Conservation (phyloP, 768 basidiomycete species). For the Tricholoma terreum region DNA sequence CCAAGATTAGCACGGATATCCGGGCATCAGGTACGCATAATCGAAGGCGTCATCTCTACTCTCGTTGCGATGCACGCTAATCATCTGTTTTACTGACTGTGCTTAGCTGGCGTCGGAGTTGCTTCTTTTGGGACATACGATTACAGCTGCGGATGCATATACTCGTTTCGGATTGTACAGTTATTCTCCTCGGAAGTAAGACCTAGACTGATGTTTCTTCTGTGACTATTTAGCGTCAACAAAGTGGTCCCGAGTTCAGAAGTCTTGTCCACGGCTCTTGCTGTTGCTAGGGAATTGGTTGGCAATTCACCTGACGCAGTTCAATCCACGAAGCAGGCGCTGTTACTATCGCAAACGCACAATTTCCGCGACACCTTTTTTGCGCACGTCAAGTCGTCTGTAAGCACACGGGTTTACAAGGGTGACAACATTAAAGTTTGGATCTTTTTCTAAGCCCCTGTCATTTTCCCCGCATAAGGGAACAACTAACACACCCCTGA, state of each 20-base stretch:
- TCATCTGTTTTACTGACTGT: constrained; percentile 3
- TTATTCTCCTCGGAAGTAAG: neutral
- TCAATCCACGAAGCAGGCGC: constrained; percentile 68
- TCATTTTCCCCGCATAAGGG: neutral
- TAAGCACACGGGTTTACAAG: constrained; percentile 51
- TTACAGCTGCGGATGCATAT: constrained; percentile 66
- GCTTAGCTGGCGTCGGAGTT: constrained; percentile 69
- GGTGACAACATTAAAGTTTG: constrained; percentile 71
- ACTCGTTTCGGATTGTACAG: constrained; percentile 74
- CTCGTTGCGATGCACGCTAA: neutral
- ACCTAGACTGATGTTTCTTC: neutral
- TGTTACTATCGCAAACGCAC: constrained; percentile 54
- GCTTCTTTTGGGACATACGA: constrained; percentile 66
- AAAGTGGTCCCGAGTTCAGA: constrained; percentile 53
- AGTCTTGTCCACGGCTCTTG: constrained; percentile 60
- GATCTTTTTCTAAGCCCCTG: constrained; percentile 4
- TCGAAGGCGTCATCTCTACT: no score
- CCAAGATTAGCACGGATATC: constrained; percentile 62
- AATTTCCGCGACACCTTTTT: constrained; percentile 49
- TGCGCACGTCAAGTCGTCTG: constrained; percentile 41
- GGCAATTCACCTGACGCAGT: constrained; percentile 78
- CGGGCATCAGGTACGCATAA: constrained; percentile 70
- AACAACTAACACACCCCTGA: neutral
- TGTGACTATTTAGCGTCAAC: constrained; percentile 55
- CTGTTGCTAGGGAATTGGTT: constrained; percentile 55